Evolutionary conservation across 75 land plant genomes (phyloP), one percentile per base, ranked within the genome.

Genomic region (Sequoiadendron giganteum): DNA sequence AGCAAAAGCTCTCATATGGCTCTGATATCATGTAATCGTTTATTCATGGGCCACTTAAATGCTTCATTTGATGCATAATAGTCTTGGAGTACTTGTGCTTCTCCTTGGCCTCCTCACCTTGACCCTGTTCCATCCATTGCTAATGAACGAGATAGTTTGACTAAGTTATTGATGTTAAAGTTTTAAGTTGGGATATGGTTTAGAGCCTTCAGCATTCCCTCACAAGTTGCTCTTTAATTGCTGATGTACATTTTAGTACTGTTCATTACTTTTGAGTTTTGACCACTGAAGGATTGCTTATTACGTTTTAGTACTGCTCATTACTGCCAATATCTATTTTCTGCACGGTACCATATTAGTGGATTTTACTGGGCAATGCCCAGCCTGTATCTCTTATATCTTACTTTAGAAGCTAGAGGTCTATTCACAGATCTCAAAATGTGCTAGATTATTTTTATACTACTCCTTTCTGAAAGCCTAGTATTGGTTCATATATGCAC

Each of bases 321-420:
- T 65, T 65, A 25, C 25, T 65, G n/a, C 28, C 70, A 65, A 25
- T 65, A 25, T 5, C 70, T 65, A 65, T 65, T 65, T 65, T 65
- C 70, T 65, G 70, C 70, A 65, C 6, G 81, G 25, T 21, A 40
- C 42, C 40, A 9, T 78, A 38, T 40, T 78, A 38, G 14, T 39
- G 21, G 25, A 39, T 39, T 6, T 65, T 78, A 78, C 42, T 21
- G 9, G 43, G 81, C 5, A 40, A 38, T 39, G 2, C 19, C 28
- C 25, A 16, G 81, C 25, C 40, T 78, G 45, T 45, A 16, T 39
- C 70, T 21, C 39, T 18, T 38, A 78, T 78, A 38, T 39, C 81
- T 78, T 78, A 7, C 81, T 78, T 78, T 18, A 78, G 45, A 40
- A 78, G 42, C 43, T 78, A 78, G 81, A 78, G 42, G 81, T 38